These are phyloP conservation scores for Metroxylon sagu DNA, from an alignment of 176 grass and related monocot genomes.

Conservation along the genomic window DNA sequence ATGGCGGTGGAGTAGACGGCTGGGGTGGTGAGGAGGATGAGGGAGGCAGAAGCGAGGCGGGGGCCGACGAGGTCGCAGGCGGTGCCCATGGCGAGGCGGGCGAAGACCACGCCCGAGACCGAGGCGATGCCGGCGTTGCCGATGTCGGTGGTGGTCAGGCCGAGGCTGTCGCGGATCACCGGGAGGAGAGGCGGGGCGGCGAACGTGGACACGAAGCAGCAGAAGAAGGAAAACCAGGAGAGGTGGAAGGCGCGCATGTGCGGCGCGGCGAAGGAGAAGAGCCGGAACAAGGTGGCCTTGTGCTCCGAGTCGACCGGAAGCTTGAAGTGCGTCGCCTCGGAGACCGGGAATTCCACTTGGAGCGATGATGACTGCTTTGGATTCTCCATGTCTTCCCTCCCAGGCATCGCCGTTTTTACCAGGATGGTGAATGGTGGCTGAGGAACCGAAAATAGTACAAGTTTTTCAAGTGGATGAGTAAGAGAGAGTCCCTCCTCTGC, in stretches of 20 bases:
- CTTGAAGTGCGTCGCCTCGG: conserved; percentile 26
- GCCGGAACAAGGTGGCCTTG: conserved; percentile 90
- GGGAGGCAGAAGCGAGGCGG: conserved; percentile 55
- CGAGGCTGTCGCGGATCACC: conserved; percentile 74
- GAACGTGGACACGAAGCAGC: conserved; percentile 90
- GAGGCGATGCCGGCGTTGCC: conserved; percentile 94
- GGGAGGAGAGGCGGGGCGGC: conserved; percentile 82
- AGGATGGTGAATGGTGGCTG: too few relatives aligned
- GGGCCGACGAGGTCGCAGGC: conserved; percentile 84
- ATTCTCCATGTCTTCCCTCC: background rate
- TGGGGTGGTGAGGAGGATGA: conserved; percentile 80
- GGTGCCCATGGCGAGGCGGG: conserved; percentile 86
- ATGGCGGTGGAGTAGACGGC: conserved; percentile 63
- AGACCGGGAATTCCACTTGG: background rate
- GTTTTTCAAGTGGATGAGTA: too few relatives aligned
- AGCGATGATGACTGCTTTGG: background rate
- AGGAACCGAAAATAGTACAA: too few relatives aligned
- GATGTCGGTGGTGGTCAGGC: conserved; percentile 69
- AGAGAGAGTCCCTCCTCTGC: too few relatives aligned
- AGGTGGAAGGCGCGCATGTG: conserved; percentile 94
- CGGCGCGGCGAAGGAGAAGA: conserved; percentile 64
- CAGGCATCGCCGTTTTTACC: too few relatives aligned
- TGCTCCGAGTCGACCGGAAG: conserved; percentile 83
- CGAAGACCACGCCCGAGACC: conserved; percentile 79
- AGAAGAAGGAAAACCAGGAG: conserved; percentile 99